Evolutionary conservation across 306 rosid genomes (phyloP), one percentile per base, ranked within the genome.

Genomic region (Cucurbita argyrosperma): DNA sequence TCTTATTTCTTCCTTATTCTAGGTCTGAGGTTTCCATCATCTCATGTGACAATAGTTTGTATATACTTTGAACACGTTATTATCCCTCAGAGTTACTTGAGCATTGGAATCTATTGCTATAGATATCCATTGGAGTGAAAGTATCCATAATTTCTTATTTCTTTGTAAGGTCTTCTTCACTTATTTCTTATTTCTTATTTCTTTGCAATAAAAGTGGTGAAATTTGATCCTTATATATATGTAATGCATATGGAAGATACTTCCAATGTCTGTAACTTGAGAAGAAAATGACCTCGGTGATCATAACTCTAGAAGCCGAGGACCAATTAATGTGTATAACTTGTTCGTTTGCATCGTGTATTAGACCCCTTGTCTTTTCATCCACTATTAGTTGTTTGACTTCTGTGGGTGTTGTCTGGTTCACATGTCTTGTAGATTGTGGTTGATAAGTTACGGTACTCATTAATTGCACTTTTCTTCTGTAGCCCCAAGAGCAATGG

Each of bases 401-500:
- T 45, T 67, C 40, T 66, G 15, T 66, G 54, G 38, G 40, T 66
- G 72, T 13, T 26, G 4, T 65, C 71, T 43, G n/a, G 54, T 66
- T 43, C 72, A 43, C 35, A 43, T 65, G 72, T 19, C 14, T 37
- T 45, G 54, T 66, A 45, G 51, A 66, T 66, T 66, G 18, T 45
- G 12, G 72, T 66, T 66, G 54, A 19, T 45, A 66, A 45, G 72
- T 45, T 5, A 47, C 21, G 55, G 72, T 26, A 45, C 26, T 77
- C 10, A 82, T 64, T 56, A 8, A 14, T 35, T 37, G 59, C 49
- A 26, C 65, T 80, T n/a, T n/a, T 39, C 11, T 37, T 74, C 74
- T 83, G 71, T 76, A 94, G 98, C 98, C 77, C 98, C 98, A 12
- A 83, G 95, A 87, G 87, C 96, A 72, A 81, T 83, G 96, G 98